Evolutionary conservation across 1,139 yeast genomes (phyloP).

Genomic region (Arxiozyma heterogenica): DNA sequence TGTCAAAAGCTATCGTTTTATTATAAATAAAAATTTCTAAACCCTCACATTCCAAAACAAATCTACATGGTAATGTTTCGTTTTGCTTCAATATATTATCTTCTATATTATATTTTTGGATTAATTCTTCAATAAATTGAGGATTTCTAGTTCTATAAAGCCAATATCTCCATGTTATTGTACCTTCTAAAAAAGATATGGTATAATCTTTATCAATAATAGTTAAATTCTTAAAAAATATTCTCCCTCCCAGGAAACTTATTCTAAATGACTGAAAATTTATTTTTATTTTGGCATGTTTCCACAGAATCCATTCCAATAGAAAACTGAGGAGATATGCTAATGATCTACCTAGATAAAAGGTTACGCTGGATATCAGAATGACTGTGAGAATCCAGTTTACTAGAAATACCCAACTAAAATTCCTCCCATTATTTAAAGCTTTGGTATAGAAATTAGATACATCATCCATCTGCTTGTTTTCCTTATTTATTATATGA

Average conservation of each 20-base stretch:
- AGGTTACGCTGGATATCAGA: constrained; percentile 54
- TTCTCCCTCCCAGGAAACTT: constrained; percentile 72
- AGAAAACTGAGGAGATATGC: constrained; percentile 52
- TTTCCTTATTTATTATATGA: constrained; percentile 7
- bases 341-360: constrained; percentile 64
- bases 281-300: constrained; percentile 43
- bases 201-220: constrained; percentile 65
- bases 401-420: constrained; percentile 74
- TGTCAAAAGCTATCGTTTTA: constrained; percentile 67
- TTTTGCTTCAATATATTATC: constrained; percentile 32
- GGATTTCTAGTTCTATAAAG: constrained; percentile 44
- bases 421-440: constrained; percentile 30
- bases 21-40: constrained; percentile 76
- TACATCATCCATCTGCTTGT: constrained; percentile 2
- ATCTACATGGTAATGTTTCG: constrained; percentile 48
- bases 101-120: constrained; percentile 25
- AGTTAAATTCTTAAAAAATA: constrained; percentile 67
- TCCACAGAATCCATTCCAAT: constrained; percentile 57
- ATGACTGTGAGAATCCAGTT: constrained; percentile 71
- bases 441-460: constrained; percentile 19
- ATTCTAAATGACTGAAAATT: constrained; percentile 65
- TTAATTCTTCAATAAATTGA: constrained; percentile 31
- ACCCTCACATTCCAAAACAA: constrained; percentile 58
- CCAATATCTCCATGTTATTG: constrained; percentile 91
- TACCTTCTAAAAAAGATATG: constrained; percentile 57